A percentile compares a stretch with the other conserved stretches of the same genome.
Evolutionary conservation across 2,329 filamentous ascomycete species (phyloP).

Genomic region (Triangularia verruculosa): DNA sequence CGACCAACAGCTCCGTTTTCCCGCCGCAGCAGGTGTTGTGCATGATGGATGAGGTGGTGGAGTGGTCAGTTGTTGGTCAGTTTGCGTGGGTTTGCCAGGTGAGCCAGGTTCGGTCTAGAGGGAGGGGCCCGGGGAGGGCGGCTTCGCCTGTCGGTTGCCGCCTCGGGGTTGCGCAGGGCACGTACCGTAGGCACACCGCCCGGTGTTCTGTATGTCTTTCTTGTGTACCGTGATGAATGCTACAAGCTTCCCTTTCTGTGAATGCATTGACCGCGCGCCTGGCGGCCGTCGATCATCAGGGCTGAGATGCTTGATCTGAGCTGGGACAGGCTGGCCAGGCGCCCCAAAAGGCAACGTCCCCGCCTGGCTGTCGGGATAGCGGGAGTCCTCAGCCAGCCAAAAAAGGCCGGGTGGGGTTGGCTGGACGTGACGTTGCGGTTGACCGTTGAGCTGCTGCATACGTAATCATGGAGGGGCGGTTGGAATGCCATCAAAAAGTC

Average conservation of each 20-base stretch:
- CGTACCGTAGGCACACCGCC: neutral
- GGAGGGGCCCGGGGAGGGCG: neutral
- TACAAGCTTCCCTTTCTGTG: neutral
- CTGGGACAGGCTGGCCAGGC: slow-evolving; percentile 6
- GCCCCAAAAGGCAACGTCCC: neutral
- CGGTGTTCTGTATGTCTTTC: neutral
- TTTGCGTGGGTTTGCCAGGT: neutral
- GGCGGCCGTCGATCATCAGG: slow-evolving; percentile 18
- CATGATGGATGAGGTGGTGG: neutral
- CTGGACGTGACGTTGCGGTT: neutral
- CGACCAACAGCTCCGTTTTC: neutral
- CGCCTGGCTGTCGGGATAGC: neutral
- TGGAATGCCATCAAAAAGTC: neutral
- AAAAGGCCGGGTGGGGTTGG: neutral
- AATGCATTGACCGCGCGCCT: slow-evolving; percentile 20
- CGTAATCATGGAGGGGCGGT: slow-evolving; percentile 12
- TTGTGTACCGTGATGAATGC: neutral
- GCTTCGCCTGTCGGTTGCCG: neutral
- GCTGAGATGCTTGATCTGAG: slow-evolving; percentile 3
- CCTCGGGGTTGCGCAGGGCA: neutral
- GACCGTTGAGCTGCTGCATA: neutral
- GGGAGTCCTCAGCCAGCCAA: neutral
- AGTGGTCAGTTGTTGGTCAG: neutral
- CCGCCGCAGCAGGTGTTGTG: neutral
- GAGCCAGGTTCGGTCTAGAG: neutral